Evolutionary conservation across 345 rosid genomes (phyloP), one percentile per base, ranked within the genome.

Genomic region (Euphorbia peplus): DNA sequence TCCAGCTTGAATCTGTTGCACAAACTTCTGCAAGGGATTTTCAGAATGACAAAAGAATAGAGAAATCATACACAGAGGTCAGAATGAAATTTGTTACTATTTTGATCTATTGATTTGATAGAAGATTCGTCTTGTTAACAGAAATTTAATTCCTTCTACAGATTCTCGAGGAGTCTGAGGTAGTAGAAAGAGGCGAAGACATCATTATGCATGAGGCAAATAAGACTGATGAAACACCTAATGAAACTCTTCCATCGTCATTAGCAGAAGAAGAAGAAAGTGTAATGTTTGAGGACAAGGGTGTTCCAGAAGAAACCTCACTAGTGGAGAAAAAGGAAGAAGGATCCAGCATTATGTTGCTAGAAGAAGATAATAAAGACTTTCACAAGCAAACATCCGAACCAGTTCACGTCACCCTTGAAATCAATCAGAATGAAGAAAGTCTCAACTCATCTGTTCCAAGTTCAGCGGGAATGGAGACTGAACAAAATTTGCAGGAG

Each of bases 21-120:
- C 55, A 21, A 50, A 35, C 22, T 59, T 32, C 55, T 11, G 8
- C 9, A 29, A 48, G 68, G 60, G 56, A 67, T 55, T 60, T 66
- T 9, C 18, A 66, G 58, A 42, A 53, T 51, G 72, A 55, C 21
- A 47, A 8, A 13, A 47, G 56, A 24, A 41, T 51, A 21, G 71
- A 64, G 25, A 46, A 51, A n/a, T 53, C 67, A 12, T 4, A 60
- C 1, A 46, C 19, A 59, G 68, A 78, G 74, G 77, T 73, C 50
- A 47, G 64, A 37, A 21, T 18, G 51, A 63, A 42, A 28, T 5
- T 50, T 3, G 8, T 7, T 61, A 59, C 32, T 63, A 15, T 14
- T 10, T 57, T 28, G 30, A 11, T 65, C 50, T 30, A 5, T 13
- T 41, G 41, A 26, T 48, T 55, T 64, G 54, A 19, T 21, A 32